Percentiles rank a stretch among this genome's conserved stretches.
phyloP scores from a whole-genome alignment of 1,284 basidiomycete species.

The Singerocomus inundabilis region DNA sequence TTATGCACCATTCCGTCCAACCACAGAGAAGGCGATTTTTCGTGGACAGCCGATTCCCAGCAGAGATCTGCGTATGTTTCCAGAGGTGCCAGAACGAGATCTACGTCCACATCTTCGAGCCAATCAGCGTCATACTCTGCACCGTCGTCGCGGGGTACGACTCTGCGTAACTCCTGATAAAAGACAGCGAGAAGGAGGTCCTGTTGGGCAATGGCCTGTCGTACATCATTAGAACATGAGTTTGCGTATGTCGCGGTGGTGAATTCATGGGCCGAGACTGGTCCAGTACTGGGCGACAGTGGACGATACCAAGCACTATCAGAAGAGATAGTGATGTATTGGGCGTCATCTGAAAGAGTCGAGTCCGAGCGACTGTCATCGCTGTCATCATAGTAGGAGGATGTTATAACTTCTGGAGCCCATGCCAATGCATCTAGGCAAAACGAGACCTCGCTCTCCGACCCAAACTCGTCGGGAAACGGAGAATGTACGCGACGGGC shows the following conservation, averaged over 20 bases:
- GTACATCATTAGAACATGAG: slow-evolving; percentile 33
- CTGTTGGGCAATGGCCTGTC: slow-evolving; percentile 32
- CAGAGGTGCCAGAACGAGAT: slow-evolving; percentile 28
- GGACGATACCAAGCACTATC: slow-evolving; percentile 34
- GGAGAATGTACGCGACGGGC: slow-evolving; percentile 15
- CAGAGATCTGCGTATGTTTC: slow-evolving; percentile 31
- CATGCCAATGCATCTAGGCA: slow-evolving; percentile 19
- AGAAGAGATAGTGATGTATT: slow-evolving; percentile 31
- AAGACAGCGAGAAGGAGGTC: slow-evolving; percentile 33
- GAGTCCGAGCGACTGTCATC: slow-evolving; percentile 23
- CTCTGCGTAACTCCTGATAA: slow-evolving; percentile 28
- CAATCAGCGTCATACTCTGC: slow-evolving; percentile 24
- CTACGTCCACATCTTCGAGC: slow-evolving; percentile 28
- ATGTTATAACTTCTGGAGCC: slow-evolving; percentile 17
- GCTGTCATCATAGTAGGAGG: slow-evolving; percentile 18
- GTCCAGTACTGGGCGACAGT: slow-evolving; percentile 19
- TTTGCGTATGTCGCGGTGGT: slow-evolving; percentile 16
- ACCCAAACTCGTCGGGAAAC: slow-evolving; percentile 23
- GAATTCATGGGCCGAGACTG: slow-evolving; percentile 22
- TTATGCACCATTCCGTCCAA: slow-evolving; percentile 22
- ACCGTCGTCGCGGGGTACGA: slow-evolving; percentile 14
- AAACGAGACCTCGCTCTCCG: slow-evolving; percentile 16
- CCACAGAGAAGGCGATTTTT: slow-evolving; percentile 8
- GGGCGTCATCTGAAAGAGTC: slow-evolving; percentile 21
- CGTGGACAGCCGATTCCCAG: slow-evolving; percentile 28